Evolutionary conservation across 2,329 filamentous ascomycete genomes (phyloP).

Genomic region (Chrysoporthe austroafricana): DNA sequence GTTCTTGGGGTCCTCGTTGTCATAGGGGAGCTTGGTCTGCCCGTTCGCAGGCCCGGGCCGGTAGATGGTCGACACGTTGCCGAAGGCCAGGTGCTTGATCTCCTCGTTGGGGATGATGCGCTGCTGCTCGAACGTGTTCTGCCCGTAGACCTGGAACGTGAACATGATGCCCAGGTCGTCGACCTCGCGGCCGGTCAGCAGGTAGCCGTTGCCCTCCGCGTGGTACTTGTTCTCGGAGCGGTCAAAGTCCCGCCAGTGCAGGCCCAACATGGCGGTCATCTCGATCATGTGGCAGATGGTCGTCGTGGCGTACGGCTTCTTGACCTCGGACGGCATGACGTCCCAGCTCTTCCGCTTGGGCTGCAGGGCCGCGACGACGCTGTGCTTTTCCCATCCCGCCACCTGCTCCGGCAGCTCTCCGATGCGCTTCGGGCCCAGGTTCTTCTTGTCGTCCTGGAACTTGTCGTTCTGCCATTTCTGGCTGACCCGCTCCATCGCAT

Average conservation of each 20-base stretch:
- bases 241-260: constrained; percentile 64
- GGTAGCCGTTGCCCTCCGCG: constrained; percentile 60
- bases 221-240: constrained; percentile 53
- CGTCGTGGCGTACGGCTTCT: constrained; percentile 56
- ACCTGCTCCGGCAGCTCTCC: constrained; percentile 31
- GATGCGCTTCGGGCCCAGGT: constrained; percentile 16
- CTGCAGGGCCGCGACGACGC: constrained; percentile 51
- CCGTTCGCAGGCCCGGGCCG: background rate
- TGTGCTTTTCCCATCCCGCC: constrained; percentile 39
- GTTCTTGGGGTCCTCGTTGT: constrained; percentile 46
- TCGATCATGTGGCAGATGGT: constrained; percentile 61
- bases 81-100: constrained; percentile 60
- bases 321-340: constrained; percentile 52
- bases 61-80: constrained; percentile 58
- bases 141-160: constrained; percentile 55
- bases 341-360: constrained; percentile 53
- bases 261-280: constrained; percentile 56
- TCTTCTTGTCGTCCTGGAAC: constrained; percentile 32
- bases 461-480: constrained; percentile 48
- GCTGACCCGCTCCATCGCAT: constrained; percentile 54
- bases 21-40: constrained; percentile 32
- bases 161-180: constrained; percentile 59
- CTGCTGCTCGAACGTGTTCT: constrained; percentile 51
- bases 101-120: constrained; percentile 57
- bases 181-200: constrained; percentile 51